A percentile compares a stretch with the other conserved stretches of the same genome.
phyloP scores from a whole-genome alignment of 192 early-diverging fungal species.

The Chytriomyces hyalinus region DNA sequence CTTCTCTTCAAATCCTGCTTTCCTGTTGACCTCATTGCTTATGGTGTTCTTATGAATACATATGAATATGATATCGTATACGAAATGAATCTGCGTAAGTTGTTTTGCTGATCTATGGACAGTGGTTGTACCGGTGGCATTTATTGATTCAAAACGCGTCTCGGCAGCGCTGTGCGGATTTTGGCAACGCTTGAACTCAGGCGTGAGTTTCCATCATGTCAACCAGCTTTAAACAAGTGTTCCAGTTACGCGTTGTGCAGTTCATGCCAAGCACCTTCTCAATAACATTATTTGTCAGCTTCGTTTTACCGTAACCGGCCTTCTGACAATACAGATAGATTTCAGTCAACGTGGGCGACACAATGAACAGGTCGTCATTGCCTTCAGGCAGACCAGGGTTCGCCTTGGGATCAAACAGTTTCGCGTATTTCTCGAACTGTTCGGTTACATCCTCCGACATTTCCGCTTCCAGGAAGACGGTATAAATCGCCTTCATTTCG shows the following conservation, averaged over 20 bases:
- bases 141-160: no score
- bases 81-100: no score
- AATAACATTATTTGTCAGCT: conserved; percentile 24
- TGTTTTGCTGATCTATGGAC: no score
- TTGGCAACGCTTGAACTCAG: no score
- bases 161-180: no score
- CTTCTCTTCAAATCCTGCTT: no score
- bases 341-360: background rate
- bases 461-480: background rate
- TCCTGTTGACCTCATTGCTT: no score
- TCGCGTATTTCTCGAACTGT: background rate
- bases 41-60: no score
- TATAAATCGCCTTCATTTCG: background rate
- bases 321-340: background rate
- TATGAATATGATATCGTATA: no score
- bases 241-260: conserved; percentile 23
- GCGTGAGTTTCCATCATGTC: conserved; percentile 2
- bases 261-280: conserved; percentile 8
- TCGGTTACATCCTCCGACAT: background rate
- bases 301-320: conserved; percentile 22
- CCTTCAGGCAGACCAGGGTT: background rate
- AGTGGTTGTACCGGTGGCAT: no score
- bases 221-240: conserved; percentile 12
- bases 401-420: background rate
- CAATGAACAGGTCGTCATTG: background rate